Evolutionary conservation across 1,284 basidiomycete species (phyloP), one percentile per base, ranked within the genome.

Genomic region (Rhodotorula sp.): DNA sequence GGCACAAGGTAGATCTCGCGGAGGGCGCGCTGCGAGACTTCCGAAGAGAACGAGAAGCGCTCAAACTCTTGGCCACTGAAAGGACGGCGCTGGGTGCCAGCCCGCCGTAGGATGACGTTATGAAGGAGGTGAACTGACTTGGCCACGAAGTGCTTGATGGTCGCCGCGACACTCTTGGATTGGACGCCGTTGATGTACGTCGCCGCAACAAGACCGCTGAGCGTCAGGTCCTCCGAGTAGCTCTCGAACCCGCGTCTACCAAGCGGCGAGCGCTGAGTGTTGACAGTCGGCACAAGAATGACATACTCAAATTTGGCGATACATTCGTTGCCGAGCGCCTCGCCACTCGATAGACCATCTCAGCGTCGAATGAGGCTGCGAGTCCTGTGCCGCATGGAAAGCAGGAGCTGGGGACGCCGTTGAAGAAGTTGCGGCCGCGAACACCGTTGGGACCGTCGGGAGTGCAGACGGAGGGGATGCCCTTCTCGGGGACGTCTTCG

Each of bases 1-100:
- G 88, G 88, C 83, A 88, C 86, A 51, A 92, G 83, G 80, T 92
- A 92, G 59, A 93, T 85, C 79, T 93, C 91, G 37, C 89, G 85
- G 54, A 93, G 82, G 0, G 90, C 88, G 40, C 90, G 86, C 68
- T 86, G 84, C 28, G 85, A 86, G 70, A 89, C 79, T 53, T 84
- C 83, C 58, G 82, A 48, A 82, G 76, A 64, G 67, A 62, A 63
- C 46, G 72, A 75, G 57, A 68, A 64, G 30, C 76, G 71, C 34
- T 69, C 82, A 61, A 77, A 83, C 83, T 86, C 81, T 81, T 84
- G 73, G 82, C 84, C 60, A 82, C 85, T 78, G 83, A 37, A 30
- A 26, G 26, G 28, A 10, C 2, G 24, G 13, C 26, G 55, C 11
- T 10, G n/a, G 15, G 22, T 24, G n/a, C 44, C 24, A 44, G 37